Conservation (phyloP, 2,329 filamentous ascomycete genomes). For the Pseudogymnoascus pannorum region DNA sequence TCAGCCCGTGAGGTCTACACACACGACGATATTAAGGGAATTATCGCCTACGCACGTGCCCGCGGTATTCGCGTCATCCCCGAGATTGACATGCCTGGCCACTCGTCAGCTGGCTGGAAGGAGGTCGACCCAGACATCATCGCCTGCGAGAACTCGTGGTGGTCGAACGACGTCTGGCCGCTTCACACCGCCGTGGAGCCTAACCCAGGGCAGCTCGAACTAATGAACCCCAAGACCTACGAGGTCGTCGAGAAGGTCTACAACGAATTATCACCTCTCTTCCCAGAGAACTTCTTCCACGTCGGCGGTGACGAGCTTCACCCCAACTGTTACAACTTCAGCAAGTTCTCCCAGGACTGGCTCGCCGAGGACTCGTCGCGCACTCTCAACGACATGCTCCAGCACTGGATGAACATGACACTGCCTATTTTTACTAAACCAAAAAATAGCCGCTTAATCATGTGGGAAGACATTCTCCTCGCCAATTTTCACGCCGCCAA, state of each 20-base stretch:
- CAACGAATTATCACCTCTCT: conserved; percentile 62
- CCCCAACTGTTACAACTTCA: conserved; percentile 50
- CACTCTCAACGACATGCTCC: conserved; percentile 62
- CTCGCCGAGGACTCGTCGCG: conserved; percentile 67
- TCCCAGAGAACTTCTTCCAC: conserved; percentile 71
- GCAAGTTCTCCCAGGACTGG: conserved; percentile 40
- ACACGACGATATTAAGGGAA: conserved; percentile 50
- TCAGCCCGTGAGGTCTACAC: conserved; percentile 58
- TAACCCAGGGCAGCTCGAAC: conserved; percentile 51
- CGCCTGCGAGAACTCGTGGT: conserved; percentile 50
- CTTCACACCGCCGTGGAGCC: conserved; percentile 59
- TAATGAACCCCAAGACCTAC: conserved; percentile 64
- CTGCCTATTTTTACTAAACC: conserved; percentile 56
- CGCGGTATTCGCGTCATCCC: conserved; percentile 64
- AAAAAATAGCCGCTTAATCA: conserved; percentile 47
- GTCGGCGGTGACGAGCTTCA: conserved; percentile 73
- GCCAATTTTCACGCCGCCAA: conserved; percentile 46
- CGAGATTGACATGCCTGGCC: conserved; percentile 73
- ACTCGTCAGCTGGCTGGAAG: conserved; percentile 55
- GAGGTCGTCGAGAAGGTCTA: conserved; percentile 49
- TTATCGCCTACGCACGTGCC: conserved; percentile 62
- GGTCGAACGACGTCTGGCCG: conserved; percentile 50
- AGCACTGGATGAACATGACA: conserved; percentile 59
- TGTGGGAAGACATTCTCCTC: conserved; percentile 80
- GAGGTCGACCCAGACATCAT: conserved; percentile 59